These are phyloP conservation scores for Phytophthora colocasiae DNA, from an alignment of 352 stramenopile species.

Conservation along the genomic window DNA sequence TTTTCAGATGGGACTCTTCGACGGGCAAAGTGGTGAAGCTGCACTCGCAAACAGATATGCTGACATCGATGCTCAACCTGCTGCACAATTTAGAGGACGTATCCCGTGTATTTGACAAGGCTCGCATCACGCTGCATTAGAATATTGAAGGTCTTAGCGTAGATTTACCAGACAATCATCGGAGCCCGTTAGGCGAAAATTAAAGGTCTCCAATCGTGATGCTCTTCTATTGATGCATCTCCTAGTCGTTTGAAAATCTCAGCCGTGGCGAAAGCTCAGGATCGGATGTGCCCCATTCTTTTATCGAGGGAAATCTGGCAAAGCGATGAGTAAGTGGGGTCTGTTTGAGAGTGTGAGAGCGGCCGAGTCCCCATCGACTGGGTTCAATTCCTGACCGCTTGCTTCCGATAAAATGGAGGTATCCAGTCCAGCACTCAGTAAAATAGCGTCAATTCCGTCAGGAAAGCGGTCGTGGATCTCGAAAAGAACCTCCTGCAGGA, in stretches of 20 bases:
- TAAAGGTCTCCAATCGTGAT: constrained; percentile 36
- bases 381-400: constrained; percentile 44
- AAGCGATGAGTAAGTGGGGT: no score
- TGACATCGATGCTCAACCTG: no score
- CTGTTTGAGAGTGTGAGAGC: no score
- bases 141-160: no score
- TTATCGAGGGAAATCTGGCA: constrained; percentile 66
- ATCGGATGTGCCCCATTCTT: constrained; percentile 43
- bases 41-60: no score
- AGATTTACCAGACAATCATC: no score
- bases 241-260: constrained; percentile 54
- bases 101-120: no score
- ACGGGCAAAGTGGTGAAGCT: no score
- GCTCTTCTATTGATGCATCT: constrained; percentile 56
- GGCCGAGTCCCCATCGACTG: constrained; percentile 17
- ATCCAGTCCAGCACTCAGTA: constrained; percentile 74
- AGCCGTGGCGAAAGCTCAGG: constrained; percentile 51
- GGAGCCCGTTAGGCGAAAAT: no score
- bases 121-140: no score
- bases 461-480: constrained; percentile 47
- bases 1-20: no score
- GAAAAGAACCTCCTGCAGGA: constrained; percentile 63
- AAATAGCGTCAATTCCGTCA: constrained; percentile 50
- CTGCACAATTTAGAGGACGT: no score
- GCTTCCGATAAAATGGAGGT: constrained; percentile 78